These are phyloP conservation scores for Fusarium subtropicale DNA, from an alignment of 2,329 filamentous ascomycete genomes.

Conservation along the genomic window DNA sequence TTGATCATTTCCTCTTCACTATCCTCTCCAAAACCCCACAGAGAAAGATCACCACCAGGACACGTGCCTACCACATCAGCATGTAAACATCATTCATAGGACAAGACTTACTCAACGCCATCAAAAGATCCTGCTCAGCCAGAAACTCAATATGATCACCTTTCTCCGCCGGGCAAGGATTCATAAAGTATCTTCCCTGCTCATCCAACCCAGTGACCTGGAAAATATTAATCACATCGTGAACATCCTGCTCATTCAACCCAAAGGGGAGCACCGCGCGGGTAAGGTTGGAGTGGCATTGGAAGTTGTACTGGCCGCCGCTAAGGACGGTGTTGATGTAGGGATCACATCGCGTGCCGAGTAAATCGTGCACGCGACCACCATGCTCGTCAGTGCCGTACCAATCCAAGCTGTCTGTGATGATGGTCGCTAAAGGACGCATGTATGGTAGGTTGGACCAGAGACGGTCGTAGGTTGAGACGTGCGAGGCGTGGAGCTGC, in stretches of 20 bases:
- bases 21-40: conserved; percentile 81
- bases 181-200: conserved; percentile 81
- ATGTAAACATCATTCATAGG: rapidly evolving
- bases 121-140: conserved; percentile 80
- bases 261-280: conserved; percentile 77
- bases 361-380: conserved; percentile 78
- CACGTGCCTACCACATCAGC: conserved; percentile 66
- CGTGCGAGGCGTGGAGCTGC: conserved; percentile 81
- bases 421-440: conserved; percentile 78
- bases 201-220: conserved; percentile 83
- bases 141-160: conserved; percentile 80
- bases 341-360: conserved; percentile 86
- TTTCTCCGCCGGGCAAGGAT: conserved; percentile 65
- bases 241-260: conserved; percentile 78
- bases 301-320: conserved; percentile 79
- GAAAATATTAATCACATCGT: conserved; percentile 88
- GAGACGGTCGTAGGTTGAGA: conserved; percentile 76
- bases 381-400: conserved; percentile 73
- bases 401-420: conserved; percentile 72
- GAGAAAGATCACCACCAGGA: conserved; percentile 82
- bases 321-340: conserved; percentile 82
- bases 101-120: conserved; percentile 61
- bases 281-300: conserved; percentile 85
- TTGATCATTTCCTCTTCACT: conserved; percentile 75
- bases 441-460: conserved; percentile 85